These are phyloP conservation scores for Dactylonectria estremocensis DNA, from an alignment of 2,329 filamentous ascomycete species.

Conservation along the genomic window DNA sequence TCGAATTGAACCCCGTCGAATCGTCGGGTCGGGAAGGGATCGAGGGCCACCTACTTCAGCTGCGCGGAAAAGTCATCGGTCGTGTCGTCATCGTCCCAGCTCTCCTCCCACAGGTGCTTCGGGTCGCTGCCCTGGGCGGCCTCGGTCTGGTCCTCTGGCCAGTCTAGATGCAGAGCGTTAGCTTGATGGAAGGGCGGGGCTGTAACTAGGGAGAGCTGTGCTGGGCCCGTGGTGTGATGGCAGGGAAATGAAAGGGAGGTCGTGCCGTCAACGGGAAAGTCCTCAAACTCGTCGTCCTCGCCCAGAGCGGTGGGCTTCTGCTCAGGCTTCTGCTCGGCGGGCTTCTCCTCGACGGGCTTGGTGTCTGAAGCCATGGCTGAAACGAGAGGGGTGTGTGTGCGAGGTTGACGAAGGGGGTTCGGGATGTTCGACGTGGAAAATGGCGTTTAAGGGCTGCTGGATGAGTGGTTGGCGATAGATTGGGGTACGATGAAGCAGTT, in stretches of 20 bases:
- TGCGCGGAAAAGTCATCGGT: conserved; percentile 97
- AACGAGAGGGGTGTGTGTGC: background rate
- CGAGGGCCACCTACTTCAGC: conserved; percentile 78
- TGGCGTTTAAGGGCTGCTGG: background rate
- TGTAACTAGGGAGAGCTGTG: no score
- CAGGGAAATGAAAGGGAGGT: background rate
- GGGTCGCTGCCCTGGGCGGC: conserved; percentile 77
- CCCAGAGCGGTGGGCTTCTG: conserved; percentile 76
- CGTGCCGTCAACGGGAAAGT: conserved; percentile 96
- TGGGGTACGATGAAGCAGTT: background rate
- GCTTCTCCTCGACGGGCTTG: conserved; percentile 47
- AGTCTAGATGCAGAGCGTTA: conserved; percentile 72
- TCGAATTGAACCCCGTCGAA: no score
- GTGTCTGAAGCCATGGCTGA: conserved; percentile 45
- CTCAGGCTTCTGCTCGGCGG: conserved; percentile 46
- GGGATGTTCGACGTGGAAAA: no score
- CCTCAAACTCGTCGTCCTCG: conserved; percentile 99
- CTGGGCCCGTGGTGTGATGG: background rate
- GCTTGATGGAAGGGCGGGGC: no score
- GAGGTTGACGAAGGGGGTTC: no score
- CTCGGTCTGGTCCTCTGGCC: conserved; percentile 92
- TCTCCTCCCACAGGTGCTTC: conserved; percentile 97
- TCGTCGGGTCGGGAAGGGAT: background rate
- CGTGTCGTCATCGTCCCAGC: conserved; percentile 99
- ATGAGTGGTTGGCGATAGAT: background rate